A percentile compares a stretch with the other conserved stretches of the same genome.
phyloP scores from a whole-genome alignment of 2,329 filamentous ascomycete genomes.

The Lasiodiplodia hormozganensis region DNA sequence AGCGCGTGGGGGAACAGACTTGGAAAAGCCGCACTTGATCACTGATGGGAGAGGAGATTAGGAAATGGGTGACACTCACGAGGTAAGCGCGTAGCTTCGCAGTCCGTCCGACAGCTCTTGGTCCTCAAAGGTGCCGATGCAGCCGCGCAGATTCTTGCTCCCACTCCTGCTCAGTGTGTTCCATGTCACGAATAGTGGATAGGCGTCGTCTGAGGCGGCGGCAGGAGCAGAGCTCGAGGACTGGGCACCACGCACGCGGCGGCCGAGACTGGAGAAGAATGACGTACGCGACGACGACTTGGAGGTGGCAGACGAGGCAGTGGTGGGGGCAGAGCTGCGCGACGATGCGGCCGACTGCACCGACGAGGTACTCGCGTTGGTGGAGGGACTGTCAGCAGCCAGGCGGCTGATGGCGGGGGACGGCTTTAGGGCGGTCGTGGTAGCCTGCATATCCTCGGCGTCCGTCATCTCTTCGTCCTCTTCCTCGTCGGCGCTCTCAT shows the following conservation, averaged over 20 bases:
- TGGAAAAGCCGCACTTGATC: background rate
- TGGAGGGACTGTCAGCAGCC: conserved; percentile 51
- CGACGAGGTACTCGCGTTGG: conserved; percentile 53
- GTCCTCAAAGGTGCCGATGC: conserved; percentile 92
- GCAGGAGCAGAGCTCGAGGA: conserved; percentile 42
- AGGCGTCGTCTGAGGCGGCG: conserved; percentile 53
- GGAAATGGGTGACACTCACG: conserved; percentile 54
- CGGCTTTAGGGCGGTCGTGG: conserved; percentile 37
- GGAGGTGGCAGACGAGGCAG: conserved; percentile 55
- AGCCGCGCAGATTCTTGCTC: conserved; percentile 79
- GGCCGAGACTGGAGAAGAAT: conserved; percentile 44
- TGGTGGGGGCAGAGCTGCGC: conserved; percentile 46
- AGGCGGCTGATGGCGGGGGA: conserved; percentile 55
- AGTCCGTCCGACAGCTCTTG: conserved; percentile 77
- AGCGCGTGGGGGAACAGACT: conserved; percentile 1
- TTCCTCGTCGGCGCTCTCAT: conserved; percentile 41
- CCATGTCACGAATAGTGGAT: conserved; percentile 94
- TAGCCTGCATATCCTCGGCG: conserved; percentile 31
- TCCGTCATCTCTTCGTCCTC: conserved; percentile 42
- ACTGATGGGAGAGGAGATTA: background rate
- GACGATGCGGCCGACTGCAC: conserved; percentile 34
- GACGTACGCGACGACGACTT: conserved; percentile 40
- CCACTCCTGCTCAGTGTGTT: conserved; percentile 72
- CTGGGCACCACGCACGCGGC: conserved; percentile 35
- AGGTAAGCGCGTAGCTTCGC: conserved; percentile 80